A percentile compares a stretch with the other conserved stretches of the same genome.
phyloP scores from a whole-genome alignment of 208 protist species.

The Acanthamoeba castellanii region DNA sequence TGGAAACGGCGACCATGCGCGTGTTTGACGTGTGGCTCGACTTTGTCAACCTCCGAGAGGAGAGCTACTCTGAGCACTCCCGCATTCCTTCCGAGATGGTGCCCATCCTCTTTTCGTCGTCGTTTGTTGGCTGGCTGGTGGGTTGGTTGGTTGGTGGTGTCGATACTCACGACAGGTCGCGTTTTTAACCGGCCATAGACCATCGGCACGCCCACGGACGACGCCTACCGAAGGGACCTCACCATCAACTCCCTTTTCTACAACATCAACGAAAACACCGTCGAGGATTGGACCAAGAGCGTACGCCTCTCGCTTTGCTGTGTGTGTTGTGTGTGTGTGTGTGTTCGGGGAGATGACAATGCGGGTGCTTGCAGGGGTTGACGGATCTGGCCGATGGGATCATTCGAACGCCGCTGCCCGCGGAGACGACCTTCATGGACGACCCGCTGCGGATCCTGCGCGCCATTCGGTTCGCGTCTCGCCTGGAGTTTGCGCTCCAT shows the following conservation, averaged over 20 bases:
- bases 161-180: no score
- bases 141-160: neutral
- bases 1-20: slow-evolving; percentile 98
- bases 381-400: slow-evolving; percentile 92
- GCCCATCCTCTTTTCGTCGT: neutral
- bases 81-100: slow-evolving; percentile 63
- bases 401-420: slow-evolving; percentile 91
- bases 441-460: slow-evolving; percentile 95
- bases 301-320: neutral
- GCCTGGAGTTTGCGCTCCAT: slow-evolving; percentile 54
- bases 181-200: no score
- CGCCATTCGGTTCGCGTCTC: slow-evolving; percentile 39
- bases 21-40: slow-evolving; percentile 84
- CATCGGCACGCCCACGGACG: slow-evolving; percentile 92
- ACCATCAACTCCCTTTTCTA: slow-evolving; percentile 99
- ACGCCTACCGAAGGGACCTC: slow-evolving; percentile 97
- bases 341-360: slow-evolving; percentile 96
- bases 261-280: slow-evolving; percentile 95
- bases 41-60: slow-evolving; percentile 43
- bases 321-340: neutral
- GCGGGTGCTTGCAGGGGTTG: slow-evolving; percentile 94
- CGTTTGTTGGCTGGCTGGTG: no score
- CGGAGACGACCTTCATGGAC: slow-evolving; percentile 86
- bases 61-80: slow-evolving; percentile 10
- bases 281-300: slow-evolving; percentile 93